These are phyloP conservation scores for Aspergillus sp. DNA, from an alignment of 2,329 filamentous ascomycete genomes.

Conservation along the genomic window DNA sequence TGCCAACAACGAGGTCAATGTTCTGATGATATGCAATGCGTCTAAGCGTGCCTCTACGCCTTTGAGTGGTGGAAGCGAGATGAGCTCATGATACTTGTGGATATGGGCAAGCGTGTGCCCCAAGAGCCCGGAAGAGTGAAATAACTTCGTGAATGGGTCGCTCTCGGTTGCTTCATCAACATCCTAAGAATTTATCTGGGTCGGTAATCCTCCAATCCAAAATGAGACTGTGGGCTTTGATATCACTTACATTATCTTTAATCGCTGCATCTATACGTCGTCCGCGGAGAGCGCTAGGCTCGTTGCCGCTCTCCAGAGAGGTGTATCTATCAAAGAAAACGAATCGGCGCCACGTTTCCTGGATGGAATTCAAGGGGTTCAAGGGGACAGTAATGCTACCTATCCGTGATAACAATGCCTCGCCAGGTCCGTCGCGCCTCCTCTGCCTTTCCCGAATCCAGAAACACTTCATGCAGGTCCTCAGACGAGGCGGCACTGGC, in stretches of 20 bases:
- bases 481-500: background rate
- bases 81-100: background rate
- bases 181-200: background rate
- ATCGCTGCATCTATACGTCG: background rate
- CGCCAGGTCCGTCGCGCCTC: constrained; percentile 3
- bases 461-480: background rate
- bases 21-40: background rate
- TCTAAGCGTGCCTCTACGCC: background rate
- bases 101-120: background rate
- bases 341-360: no score
- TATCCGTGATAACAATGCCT: constrained; percentile 1
- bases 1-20: background rate
- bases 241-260: background rate
- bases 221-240: no score
- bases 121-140: background rate
- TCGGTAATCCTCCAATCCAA: background rate
- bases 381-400: background rate
- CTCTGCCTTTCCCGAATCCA: background rate
- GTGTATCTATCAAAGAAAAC: background rate
- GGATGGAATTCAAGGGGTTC: background rate
- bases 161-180: background rate
- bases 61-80: background rate
- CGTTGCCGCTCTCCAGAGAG: constrained; percentile 1
- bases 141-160: background rate
- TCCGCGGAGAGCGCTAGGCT: background rate